Base-by-base conservation (phyloP, 345 rosid genomes). In the Litchi chinensis region DNA sequence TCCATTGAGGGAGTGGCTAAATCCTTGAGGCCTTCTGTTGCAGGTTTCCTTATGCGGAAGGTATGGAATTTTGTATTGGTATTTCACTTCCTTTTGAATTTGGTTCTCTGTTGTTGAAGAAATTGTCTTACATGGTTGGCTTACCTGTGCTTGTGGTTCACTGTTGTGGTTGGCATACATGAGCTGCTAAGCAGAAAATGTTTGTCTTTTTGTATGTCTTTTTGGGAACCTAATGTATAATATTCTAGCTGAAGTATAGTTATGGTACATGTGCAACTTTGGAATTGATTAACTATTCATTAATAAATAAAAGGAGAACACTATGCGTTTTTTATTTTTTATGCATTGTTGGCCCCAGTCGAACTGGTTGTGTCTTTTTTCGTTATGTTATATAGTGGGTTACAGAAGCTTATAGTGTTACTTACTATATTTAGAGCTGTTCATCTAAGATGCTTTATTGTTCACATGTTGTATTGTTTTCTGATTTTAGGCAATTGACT, bases 31-130 rank as follows among this genome's bases (percentile, higher is more conserved):
- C 98, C 97, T 62, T 85, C 98, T 12, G 97, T 95, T 83, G 97
- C 98, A 81, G 98, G 98, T 60, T 95, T 93, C 88, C 97, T 95
- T 77, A 81, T 95, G 92, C 98, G 93, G 82, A 95, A 91, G 93
- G 98, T 95, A 82, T 57, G 71, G 3, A 41, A 28, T 19, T 16
- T 12, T 3, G n/a, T 37, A 8, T 7, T 26, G 2, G 44, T 63
- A 64, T 44, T 50, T 3, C 6, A 8, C 39, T 26, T 39, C 32
- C 48, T 28, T 59, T 54, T 24, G 5, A 10, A 64, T 68, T 52
- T 44, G 22, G n/a, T 70, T 48, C 7, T 16, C 0, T 7, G 5
- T 48, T 16, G 50, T 73, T n/a, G 22, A 21, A 21, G 19, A 28
- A 28, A 64, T 46, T 41, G 41, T 48, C 4, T 75, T 46, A 2